Base-by-base conservation (phyloP, 225 moss, liverwort and hornwort species). In the Climacium dendroides region DNA sequence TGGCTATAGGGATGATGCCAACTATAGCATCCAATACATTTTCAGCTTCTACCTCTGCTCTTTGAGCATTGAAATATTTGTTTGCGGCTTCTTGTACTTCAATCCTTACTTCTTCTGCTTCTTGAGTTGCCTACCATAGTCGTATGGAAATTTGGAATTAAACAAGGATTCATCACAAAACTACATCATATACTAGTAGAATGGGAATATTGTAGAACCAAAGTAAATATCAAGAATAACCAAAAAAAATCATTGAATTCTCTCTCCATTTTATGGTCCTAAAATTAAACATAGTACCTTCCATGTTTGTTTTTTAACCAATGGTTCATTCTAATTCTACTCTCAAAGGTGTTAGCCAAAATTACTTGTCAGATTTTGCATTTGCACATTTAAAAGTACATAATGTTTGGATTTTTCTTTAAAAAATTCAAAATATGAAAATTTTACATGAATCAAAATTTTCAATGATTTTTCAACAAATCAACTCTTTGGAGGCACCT, bases 61-160 rank as follows among this genome's bases (percentile, higher is more conserved):
- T 69, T 86, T 93, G 92, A 83, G 93, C 93, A 80, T 90, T 91
- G 39, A 94, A 94, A 67, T 95, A 91, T 62, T 85, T 73, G 13
- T 93, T 91, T 63, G 96, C 84, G 6, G 90, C 79, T 41, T 91
- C 90, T 83, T 92, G 32, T 4, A 93, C 96, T 28, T 88, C 80
- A 64, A 88, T 50, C 48, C 71, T 93, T 57, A 91, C 93, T 39
- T 90, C 84, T 34, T 94, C 90, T 43, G n/a, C 92, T 84, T 94
- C 90, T 78, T 82, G 30, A 71, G 69, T 55, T 53, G 87, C 91
- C 92, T 96, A 8, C 30, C 12, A 74, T 11, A 53, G 0, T 26
- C 41, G 73, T 39, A 5, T 15, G 0, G 1, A 48, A 34, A 6
- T 16, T 53, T 59, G 13, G 14, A 55, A 69, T 71, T 10, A 76